A percentile compares a stretch with the other conserved stretches of the same genome.
Evolutionary conservation across 2,329 filamentous ascomycete species (phyloP).

Genomic region (Colletotrichum truncatum): DNA sequence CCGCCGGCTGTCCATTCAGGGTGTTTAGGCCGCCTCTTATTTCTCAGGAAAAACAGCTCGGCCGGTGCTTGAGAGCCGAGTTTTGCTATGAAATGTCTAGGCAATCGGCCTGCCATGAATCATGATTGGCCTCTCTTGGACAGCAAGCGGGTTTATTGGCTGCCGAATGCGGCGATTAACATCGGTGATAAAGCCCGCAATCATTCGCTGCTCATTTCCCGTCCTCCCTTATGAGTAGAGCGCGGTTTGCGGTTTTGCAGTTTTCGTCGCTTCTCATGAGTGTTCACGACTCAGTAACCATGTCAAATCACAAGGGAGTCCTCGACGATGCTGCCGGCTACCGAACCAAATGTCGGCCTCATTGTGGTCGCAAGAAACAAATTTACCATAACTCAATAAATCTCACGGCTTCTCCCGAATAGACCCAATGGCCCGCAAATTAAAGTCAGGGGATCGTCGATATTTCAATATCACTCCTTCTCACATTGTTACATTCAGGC

Average conservation of each 20-base stretch:
- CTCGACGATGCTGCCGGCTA: neutral
- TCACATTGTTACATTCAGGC: neutral
- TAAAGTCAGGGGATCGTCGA: conserved; percentile 7
- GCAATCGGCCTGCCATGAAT: too few species aligned
- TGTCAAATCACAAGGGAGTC: neutral
- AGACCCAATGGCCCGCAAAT: conserved; percentile 4
- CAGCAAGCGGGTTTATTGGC: too few species aligned
- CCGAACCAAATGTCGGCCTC: neutral
- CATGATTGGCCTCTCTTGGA: too few species aligned
- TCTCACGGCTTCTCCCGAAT: neutral
- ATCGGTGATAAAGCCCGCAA: neutral
- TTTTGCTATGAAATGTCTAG: neutral
- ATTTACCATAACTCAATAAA: neutral
- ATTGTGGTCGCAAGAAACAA: neutral
- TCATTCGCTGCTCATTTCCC: neutral
- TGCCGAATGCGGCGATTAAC: neutral
- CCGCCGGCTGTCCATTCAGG: conserved; percentile 8
- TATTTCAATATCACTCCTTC: neutral
- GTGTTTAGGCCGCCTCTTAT: conserved; percentile 26
- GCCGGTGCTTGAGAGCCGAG: neutral
- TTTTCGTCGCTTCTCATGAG: conserved; percentile 1
- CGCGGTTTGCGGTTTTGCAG: too few species aligned
- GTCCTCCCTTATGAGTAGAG: neutral
- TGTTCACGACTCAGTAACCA: neutral
- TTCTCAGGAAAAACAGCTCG: neutral